Conservation (phyloP, 2,329 filamentous ascomycete genomes). For the Penicillium digitatum region DNA sequence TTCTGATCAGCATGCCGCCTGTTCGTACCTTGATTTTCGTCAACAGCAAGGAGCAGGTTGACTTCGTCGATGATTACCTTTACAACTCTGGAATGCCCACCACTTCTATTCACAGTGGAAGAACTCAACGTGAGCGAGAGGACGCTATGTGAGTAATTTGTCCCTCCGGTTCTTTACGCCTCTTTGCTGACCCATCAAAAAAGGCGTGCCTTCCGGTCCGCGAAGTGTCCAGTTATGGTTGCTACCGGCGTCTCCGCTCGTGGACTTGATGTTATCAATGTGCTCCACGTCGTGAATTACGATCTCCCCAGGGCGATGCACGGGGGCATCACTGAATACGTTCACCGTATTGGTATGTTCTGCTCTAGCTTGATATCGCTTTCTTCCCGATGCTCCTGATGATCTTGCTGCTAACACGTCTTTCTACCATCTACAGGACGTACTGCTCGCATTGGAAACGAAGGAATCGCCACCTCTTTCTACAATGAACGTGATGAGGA, state of each 20-base stretch:
- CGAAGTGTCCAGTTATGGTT: slow-evolving; percentile 72
- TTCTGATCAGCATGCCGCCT: slow-evolving; percentile 67
- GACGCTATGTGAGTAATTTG: slow-evolving; percentile 65
- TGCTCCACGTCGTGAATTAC: slow-evolving; percentile 90
- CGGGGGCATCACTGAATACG: slow-evolving; percentile 90
- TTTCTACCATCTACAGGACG: slow-evolving; percentile 56
- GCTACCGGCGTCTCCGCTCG: slow-evolving; percentile 83
- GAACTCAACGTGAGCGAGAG: slow-evolving; percentile 86
- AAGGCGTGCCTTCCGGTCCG: slow-evolving; percentile 73
- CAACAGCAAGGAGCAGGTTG: slow-evolving; percentile 72
- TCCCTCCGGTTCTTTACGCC: background rate
- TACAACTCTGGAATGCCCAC: slow-evolving; percentile 76
- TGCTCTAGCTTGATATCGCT: too few species aligned
- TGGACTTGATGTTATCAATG: slow-evolving; percentile 81
- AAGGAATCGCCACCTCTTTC: slow-evolving; percentile 82
- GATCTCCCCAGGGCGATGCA: slow-evolving; percentile 71
- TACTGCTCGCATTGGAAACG: slow-evolving; percentile 87
- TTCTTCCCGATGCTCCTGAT: background rate
- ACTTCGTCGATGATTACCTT: slow-evolving; percentile 81
- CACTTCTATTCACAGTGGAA: slow-evolving; percentile 82
- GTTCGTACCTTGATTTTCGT: slow-evolving; percentile 85
- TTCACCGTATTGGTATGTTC: slow-evolving; percentile 80
- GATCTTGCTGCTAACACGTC: background rate
- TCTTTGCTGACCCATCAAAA: background rate
- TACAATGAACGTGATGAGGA: slow-evolving; percentile 74